Base-by-base conservation (phyloP, 768 basidiomycete genomes). In the Hirschioporus abietinus region DNA sequence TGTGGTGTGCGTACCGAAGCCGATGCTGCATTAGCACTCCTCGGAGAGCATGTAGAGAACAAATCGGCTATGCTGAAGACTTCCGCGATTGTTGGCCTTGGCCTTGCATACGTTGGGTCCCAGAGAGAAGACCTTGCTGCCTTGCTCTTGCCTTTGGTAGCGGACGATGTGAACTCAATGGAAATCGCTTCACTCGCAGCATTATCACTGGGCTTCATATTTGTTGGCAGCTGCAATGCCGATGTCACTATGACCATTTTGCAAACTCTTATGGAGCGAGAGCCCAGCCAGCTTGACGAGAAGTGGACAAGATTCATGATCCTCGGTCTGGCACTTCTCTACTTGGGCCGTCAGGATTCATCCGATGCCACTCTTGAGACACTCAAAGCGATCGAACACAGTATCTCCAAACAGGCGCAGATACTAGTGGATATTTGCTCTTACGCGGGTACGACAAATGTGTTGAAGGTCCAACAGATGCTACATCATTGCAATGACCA, bases 281-380 rank as follows among this genome's bases (percentile, higher is more conserved):
- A 84, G 0, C 89, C 89, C 66, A 85, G 86, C 68, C 86, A 88
- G 24, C 79, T 99, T 9, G 88, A 89, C 67, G 95, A 96, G 76
- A 97, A 97, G 78, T 99, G 96, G 96, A 87, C 92, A 1, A 82
- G 91, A 63, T 99, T 95, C 76, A 86, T 98, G 85, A 89, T 84
- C 10, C 79, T 99, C 42, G 96, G 95, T 23, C 79, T 99, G 52
- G 97, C 92, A 1, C 79, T 99, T 69, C 81, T 98, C 30, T 99
- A 91, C 78, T 84, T 99, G 58, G 96, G 95, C 65, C 84, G 91
- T 26, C 95, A 98, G 78, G 96, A 98, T 71, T 88, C 86, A 1
- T 93, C 93, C 0, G 97, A 99, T 72, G 93, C 95, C 1, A 97
- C 95, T 8, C 85, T 97, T 64, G 94, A 95, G 75, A 93, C 94